Evolutionary conservation across 768 basidiomycete genomes (phyloP).

Genomic region (Mycena maculata): DNA sequence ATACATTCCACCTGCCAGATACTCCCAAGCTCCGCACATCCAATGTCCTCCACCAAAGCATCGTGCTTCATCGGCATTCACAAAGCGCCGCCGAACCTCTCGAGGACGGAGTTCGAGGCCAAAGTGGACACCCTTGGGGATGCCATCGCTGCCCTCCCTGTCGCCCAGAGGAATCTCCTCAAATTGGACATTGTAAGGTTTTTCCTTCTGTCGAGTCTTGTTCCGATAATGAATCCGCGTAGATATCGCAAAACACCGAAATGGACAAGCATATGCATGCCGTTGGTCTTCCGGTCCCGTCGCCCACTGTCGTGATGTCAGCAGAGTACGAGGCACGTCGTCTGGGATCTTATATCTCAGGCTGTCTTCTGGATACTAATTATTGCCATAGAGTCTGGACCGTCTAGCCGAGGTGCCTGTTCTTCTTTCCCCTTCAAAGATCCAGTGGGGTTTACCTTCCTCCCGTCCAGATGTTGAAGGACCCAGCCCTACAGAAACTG

Average conservation of each 20-base stretch:
- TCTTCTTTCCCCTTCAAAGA: not conserved
- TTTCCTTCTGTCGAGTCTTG: not conserved
- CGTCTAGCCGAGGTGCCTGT: slow-evolving; percentile 10
- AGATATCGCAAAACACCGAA: slow-evolving; percentile 22
- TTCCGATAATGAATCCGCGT: too few species aligned
- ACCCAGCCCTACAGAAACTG: slow-evolving; percentile 19
- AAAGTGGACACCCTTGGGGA: slow-evolving; percentile 18
- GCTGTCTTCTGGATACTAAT: slow-evolving; percentile 1
- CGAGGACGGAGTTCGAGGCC: slow-evolving; percentile 20
- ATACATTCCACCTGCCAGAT: too few species aligned
- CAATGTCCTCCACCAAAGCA: slow-evolving; percentile 15
- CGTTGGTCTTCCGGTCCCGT: slow-evolving; percentile 19
- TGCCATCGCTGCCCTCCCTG: slow-evolving; percentile 26
- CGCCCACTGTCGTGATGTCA: slow-evolving; percentile 26
- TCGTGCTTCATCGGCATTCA: slow-evolving; percentile 26
- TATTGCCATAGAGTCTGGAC: slow-evolving; percentile 20
- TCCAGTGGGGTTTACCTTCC: not conserved
- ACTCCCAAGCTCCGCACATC: too few species aligned
- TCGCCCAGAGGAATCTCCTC: slow-evolving; percentile 26
- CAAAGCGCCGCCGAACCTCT: slow-evolving; percentile 16
- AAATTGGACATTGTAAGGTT: slow-evolving; percentile 15
- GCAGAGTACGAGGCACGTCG: slow-evolving; percentile 24
- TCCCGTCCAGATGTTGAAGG: slow-evolving; percentile 23
- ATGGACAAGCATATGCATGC: slow-evolving; percentile 18
- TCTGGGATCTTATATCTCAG: slow-evolving; percentile 1